These are phyloP conservation scores for Neurospora africana DNA, from an alignment of 495 filamentous ascomycete genomes.

Conservation along the genomic window DNA sequence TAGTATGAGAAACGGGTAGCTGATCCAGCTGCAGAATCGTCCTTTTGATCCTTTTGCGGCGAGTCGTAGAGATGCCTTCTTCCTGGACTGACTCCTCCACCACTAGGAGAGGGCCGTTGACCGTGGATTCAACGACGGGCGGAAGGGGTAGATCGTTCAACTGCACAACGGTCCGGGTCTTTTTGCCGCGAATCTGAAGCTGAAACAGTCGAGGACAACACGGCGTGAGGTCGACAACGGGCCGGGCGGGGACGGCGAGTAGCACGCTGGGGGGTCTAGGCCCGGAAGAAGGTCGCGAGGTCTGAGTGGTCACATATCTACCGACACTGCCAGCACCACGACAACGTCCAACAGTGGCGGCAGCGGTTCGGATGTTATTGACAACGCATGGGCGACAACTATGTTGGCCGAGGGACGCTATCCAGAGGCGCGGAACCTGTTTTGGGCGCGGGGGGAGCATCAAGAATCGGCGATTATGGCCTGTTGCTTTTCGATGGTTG, in stretches of 20 bases:
- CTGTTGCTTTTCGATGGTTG: not conserved
- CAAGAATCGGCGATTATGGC: conserved; percentile 13
- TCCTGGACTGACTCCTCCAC: not conserved
- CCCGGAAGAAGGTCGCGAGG: conserved; percentile 1
- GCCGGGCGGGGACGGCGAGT: not conserved
- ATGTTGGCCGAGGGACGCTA: conserved; percentile 13
- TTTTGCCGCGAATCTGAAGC: conserved; percentile 23
- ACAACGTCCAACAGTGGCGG: conserved; percentile 19
- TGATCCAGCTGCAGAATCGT: not conserved
- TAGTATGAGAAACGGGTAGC: not conserved
- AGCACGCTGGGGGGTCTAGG: conserved; percentile 3
- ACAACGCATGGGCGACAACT: not conserved
- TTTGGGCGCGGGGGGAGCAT: conserved; percentile 19
- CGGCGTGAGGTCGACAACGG: not conserved
- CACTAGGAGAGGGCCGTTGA: not conserved
- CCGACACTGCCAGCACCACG: not conserved
- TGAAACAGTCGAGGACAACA: not conserved
- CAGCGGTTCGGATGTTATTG: not conserved
- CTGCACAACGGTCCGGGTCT: conserved; percentile 43
- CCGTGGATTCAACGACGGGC: not conserved
- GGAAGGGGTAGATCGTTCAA: conserved; percentile 49
- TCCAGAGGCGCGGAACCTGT: conserved; percentile 15
- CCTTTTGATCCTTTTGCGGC: not conserved
- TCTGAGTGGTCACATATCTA: not conserved
- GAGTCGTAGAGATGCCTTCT: not conserved